Conservation (phyloP, 139 green algal genomes). For the Tetraselmis striata region DNA sequence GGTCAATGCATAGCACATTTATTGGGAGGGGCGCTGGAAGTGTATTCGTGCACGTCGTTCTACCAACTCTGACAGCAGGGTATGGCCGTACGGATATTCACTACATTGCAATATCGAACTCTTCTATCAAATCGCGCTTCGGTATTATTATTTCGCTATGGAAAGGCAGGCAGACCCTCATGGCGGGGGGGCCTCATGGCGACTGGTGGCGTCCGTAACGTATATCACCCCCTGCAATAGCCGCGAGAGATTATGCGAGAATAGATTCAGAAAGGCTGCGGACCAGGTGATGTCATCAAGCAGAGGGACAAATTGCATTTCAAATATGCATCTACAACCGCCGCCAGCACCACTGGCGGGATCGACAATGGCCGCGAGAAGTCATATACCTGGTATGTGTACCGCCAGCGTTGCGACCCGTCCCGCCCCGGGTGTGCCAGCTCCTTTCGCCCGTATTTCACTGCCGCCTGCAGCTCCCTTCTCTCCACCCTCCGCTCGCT, state of each 20-base stretch:
- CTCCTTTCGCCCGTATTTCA: constrained; percentile 30
- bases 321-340: not conserved
- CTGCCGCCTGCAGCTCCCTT: constrained; percentile 22
- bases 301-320: not conserved
- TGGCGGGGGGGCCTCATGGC: too few species aligned
- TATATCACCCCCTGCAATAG: constrained; percentile 17
- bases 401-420: constrained; percentile 23
- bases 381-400: constrained; percentile 24
- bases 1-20: too few species aligned
- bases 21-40: too few species aligned
- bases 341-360: not conserved
- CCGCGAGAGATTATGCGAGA: not conserved
- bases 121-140: too few species aligned
- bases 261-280: too few species aligned
- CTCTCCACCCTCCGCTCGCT: not conserved
- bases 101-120: too few species aligned
- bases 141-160: too few species aligned
- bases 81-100: too few species aligned
- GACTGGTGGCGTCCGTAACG: constrained; percentile 31
- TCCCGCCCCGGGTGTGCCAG: constrained; percentile 17
- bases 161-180: too few species aligned
- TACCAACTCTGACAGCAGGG: too few species aligned
- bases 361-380: not conserved
- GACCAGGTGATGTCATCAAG: not conserved
- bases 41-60: too few species aligned